A percentile compares a stretch with the other conserved stretches of the same genome.
phyloP scores from a whole-genome alignment of 768 basidiomycete species.

The Candolleomyces efflorescens region DNA sequence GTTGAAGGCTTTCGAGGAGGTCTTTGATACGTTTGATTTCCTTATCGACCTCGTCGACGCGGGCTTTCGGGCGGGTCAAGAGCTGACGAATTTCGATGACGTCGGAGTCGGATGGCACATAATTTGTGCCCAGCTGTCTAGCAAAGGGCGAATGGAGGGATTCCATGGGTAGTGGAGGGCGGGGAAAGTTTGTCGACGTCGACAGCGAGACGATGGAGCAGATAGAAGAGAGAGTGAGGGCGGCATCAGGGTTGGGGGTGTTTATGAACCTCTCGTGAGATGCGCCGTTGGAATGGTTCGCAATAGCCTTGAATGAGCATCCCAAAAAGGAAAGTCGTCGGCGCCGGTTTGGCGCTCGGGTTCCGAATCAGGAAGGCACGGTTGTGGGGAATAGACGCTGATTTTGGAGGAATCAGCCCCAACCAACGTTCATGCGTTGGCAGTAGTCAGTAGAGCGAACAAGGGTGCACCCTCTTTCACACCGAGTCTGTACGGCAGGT shows the following conservation, averaged over 20 bases:
- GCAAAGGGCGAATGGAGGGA: not conserved
- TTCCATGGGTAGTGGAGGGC: not conserved
- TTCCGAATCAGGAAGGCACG: conserved; percentile 1
- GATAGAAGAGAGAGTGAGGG: not conserved
- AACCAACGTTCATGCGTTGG: not conserved
- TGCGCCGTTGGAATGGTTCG: conserved; percentile 1
- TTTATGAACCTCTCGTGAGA: conserved; percentile 7
- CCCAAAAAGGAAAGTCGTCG: conserved; percentile 4
- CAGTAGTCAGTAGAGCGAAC: not conserved
- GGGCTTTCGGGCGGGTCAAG: not conserved
- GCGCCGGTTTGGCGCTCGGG: conserved; percentile 1
- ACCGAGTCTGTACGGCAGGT: too few relatives aligned
- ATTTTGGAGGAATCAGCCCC: not conserved
- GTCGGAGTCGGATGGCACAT: not conserved
- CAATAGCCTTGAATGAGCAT: not conserved
- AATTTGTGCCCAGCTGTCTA: not conserved
- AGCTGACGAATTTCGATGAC: not conserved
- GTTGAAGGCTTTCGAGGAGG: conserved; percentile 6
- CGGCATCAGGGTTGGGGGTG: conserved; percentile 4
- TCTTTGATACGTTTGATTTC: conserved; percentile 5
- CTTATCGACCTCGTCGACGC: conserved; percentile 6
- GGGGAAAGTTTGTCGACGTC: not conserved
- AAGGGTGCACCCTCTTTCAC: not conserved
- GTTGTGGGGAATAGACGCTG: not conserved
- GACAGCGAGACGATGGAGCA: not conserved